Percentiles rank a stretch among this genome's conserved stretches.
Conservation (phyloP, 768 basidiomycete genomes). For the Tricholoma matsutake region DNA sequence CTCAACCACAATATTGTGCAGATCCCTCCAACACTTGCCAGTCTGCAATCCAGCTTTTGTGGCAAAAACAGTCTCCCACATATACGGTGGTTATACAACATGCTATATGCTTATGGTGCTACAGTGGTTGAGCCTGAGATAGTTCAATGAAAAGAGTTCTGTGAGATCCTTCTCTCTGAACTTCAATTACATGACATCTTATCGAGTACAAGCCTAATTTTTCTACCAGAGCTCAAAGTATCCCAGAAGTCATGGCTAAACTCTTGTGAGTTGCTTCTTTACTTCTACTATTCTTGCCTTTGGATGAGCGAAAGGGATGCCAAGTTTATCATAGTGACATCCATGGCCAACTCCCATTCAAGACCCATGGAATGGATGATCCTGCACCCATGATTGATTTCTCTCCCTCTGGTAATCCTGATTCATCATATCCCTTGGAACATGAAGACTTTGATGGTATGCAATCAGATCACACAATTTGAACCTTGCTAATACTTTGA, state of each 20-base stretch:
- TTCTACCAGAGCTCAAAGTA: slow-evolving; percentile 80
- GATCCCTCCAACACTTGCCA: slow-evolving; percentile 60
- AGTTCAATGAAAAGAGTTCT: slow-evolving; percentile 86
- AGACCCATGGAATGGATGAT: slow-evolving; percentile 77
- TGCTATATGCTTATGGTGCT: slow-evolving; percentile 90
- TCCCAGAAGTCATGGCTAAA: slow-evolving; percentile 85
- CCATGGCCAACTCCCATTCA: slow-evolving; percentile 85
- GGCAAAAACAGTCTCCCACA: slow-evolving; percentile 81
- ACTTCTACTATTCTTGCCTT: background rate
- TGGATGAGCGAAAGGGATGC: slow-evolving; percentile 77
- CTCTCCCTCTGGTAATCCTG: slow-evolving; percentile 61
- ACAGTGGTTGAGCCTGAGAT: slow-evolving; percentile 91
- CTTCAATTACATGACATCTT: background rate
- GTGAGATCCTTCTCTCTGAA: slow-evolving; percentile 37
- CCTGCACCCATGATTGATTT: slow-evolving; percentile 78
- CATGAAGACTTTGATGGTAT: slow-evolving; percentile 72
- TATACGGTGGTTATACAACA: slow-evolving; percentile 81
- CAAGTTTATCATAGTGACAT: slow-evolving; percentile 83
- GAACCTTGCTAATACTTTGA: slow-evolving; percentile 10
- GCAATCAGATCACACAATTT: slow-evolving; percentile 5
- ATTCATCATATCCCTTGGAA: slow-evolving; percentile 64
- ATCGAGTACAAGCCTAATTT: slow-evolving; percentile 53
- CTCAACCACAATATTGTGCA: slow-evolving; percentile 81
- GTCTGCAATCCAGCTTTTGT: slow-evolving; percentile 72
- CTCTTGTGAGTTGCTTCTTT: slow-evolving; percentile 59